These are phyloP conservation scores for Stylonectria norvegica DNA, from an alignment of 2,329 filamentous ascomycete species.

Conservation along the genomic window DNA sequence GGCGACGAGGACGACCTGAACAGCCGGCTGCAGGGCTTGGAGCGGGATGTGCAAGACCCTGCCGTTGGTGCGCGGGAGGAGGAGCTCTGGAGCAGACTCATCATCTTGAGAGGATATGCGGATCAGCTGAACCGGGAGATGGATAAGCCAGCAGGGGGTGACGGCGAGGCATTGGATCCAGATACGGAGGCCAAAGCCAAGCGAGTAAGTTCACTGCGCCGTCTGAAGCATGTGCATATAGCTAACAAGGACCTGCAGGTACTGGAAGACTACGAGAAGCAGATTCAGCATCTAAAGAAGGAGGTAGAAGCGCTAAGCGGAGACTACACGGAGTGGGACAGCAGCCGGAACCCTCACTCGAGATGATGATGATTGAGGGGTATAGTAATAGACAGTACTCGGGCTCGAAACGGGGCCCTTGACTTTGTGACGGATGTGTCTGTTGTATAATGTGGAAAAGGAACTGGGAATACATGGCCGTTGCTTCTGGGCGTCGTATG, in stretches of 20 bases:
- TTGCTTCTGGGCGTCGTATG: too few relatives aligned
- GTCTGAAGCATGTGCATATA: neutral
- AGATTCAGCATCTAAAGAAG: constrained; percentile 71
- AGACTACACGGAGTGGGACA: constrained; percentile 55
- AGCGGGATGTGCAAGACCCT: constrained; percentile 70
- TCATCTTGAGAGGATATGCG: constrained; percentile 69
- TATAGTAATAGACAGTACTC: constrained; percentile 2
- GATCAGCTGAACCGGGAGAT: constrained; percentile 70
- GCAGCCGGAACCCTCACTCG: constrained; percentile 41
- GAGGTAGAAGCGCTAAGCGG: constrained; percentile 63
- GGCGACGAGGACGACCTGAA: constrained; percentile 76
- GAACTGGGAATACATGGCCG: constrained; percentile 3
- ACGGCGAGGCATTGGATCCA: constrained; percentile 59
- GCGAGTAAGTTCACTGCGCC: constrained; percentile 53
- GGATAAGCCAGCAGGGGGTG: constrained; percentile 59
- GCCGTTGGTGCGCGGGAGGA: constrained; percentile 72
- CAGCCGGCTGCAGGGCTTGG: constrained; percentile 65
- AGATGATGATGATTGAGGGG: constrained; percentile 28
- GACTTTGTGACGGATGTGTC: constrained; percentile 6
- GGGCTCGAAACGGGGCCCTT: neutral
- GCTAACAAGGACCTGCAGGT: constrained; percentile 49
- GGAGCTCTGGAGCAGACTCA: constrained; percentile 81
- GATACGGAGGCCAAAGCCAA: constrained; percentile 70
- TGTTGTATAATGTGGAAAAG: constrained; percentile 3
- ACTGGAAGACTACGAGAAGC: constrained; percentile 76